Conservation (phyloP, 192 early-diverging fungal genomes). For the Podila horticola region DNA sequence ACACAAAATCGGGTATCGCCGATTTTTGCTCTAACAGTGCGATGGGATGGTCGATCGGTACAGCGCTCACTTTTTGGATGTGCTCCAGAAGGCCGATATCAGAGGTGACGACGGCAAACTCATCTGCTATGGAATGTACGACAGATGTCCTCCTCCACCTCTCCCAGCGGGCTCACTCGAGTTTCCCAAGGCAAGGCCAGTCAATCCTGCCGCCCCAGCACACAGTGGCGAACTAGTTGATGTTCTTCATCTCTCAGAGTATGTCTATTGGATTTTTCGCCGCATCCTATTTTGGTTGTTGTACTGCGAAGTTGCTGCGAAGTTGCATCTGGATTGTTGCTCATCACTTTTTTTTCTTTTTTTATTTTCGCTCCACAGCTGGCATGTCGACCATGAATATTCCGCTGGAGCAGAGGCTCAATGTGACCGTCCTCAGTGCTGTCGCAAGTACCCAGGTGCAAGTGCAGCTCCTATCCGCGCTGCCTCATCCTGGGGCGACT, state of each 20-base stretch:
- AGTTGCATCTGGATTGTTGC: too few species aligned
- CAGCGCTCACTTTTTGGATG: conserved; percentile 52
- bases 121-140: conserved; percentile 51
- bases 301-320: background rate
- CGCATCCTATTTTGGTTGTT: conserved; percentile 15
- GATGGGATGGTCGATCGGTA: conserved; percentile 57
- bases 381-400: conserved; percentile 38
- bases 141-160: conserved; percentile 55
- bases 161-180: conserved; percentile 27
- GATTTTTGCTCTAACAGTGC: conserved; percentile 34
- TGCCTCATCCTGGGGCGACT: conserved; percentile 56
- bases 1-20: too few species aligned
- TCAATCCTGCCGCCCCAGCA: conserved; percentile 15
- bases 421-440: conserved; percentile 62
- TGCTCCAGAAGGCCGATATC: conserved; percentile 43
- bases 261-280: conserved; percentile 40
- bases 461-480: conserved; percentile 43
- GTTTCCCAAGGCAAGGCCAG: conserved; percentile 60
- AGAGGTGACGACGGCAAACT: conserved; percentile 55
- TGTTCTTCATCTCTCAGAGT: conserved; percentile 63
- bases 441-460: conserved; percentile 55
- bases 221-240: conserved; percentile 47
- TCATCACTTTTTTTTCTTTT: background rate
- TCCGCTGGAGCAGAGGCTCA: conserved; percentile 54
- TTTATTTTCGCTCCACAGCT: background rate